These are phyloP conservation scores for Malus hybrid DNA, from an alignment of 331 rosid genomes.

Conservation along the genomic window DNA sequence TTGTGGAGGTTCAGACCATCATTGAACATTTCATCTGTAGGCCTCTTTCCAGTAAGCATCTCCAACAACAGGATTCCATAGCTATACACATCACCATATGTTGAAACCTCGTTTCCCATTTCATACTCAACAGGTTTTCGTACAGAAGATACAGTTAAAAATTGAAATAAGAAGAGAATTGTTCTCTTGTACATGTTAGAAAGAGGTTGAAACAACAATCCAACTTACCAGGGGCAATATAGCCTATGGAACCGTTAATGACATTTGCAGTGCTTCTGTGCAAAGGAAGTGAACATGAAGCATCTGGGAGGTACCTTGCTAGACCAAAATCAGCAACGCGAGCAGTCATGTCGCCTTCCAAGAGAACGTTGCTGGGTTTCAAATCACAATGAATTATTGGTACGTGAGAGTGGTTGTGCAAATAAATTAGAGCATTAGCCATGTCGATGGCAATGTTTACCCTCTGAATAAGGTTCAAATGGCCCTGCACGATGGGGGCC, in stretches of 20 bases:
- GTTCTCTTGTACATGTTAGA: neutral
- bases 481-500: neutral
- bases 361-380: neutral
- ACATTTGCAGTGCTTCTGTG: neutral
- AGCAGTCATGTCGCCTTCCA: conserved; percentile 1
- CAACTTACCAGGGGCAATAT: neutral
- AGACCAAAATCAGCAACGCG: neutral
- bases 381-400: conserved; percentile 7
- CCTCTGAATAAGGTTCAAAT: conserved; percentile 1
- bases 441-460: neutral
- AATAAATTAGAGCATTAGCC: neutral
- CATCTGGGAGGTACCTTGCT: conserved; percentile 1
- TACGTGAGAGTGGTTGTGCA: neutral
- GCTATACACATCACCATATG: no score
- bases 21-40: no score
- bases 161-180: no score
- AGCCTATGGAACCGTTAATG: neutral
- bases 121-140: no score
- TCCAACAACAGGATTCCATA: no score
- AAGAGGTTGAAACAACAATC: neutral
- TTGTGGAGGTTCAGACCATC: no score
- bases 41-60: no score
- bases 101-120: no score
- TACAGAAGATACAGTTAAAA: no score
- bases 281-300: conserved; percentile 1